Base-by-base conservation (phyloP, 2,329 filamentous ascomycete species). In the Penicillium sp. region DNA sequence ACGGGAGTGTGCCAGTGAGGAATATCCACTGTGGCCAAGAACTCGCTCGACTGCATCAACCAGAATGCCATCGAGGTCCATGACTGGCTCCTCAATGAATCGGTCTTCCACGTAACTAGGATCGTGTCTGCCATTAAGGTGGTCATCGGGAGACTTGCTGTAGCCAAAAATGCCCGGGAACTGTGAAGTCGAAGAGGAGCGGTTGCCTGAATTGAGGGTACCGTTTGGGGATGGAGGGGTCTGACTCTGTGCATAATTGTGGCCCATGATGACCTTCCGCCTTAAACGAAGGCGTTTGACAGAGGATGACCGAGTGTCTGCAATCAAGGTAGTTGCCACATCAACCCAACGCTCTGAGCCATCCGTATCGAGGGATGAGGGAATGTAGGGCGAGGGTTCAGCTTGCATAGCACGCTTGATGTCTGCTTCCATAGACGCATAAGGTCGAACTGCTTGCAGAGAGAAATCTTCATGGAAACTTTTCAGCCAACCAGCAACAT, bases 391-490 rank as follows among this genome's bases (percentile, higher is more conserved):
- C 8, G 77, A 79, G 2, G 79, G 77, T 56, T 84, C 81, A 8
- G 79, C 75, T 37, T 74, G 75, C 82, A 85, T 84, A 6, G 81
- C 78, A 36, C 74, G 73, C 59, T 77, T 81, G 55, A 85, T 78
- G 41, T 85, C 81, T 13, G 76, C 73, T 59, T 81, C 77, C 4
- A 84, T 63, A 15, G 75, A 70, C 3, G 68, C 59, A 52, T 84
- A 84, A 3, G 81, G 81, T 30, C 77, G 76, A 30, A 84, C 80
- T 12, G 80, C 82, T 66, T 85, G 82, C 2, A 85, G 74, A 8
- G 78, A 72, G 58, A 84, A 85, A 62, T 85, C 82, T 51, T 82
- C 78, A 61, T 85, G 83, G 55, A 82, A 84, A 8, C 69, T 70
- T 51, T 77, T 79, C 18, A 85, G 63, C 78, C 80, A 84, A 3